Evolutionary conservation across 108 stramenopile species (phyloP), one percentile per base, ranked within the genome.

Genomic region (Pseudonitzschia multistriata): DNA sequence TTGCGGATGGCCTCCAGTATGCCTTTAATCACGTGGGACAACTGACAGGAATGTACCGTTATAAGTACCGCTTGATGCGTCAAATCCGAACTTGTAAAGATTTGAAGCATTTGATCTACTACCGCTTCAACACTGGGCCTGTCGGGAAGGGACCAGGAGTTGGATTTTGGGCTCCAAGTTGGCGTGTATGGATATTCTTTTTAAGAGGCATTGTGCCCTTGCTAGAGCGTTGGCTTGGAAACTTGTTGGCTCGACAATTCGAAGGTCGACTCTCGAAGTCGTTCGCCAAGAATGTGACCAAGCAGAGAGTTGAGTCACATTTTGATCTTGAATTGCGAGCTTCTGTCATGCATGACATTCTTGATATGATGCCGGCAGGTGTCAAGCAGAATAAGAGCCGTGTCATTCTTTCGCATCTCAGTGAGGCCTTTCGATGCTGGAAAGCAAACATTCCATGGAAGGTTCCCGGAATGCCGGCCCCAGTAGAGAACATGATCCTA

Each of bases 361-460:
- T 99, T 30, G 99, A 99, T 79, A 98, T 98, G 98, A 99, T 99
- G 99, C 99, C 99, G 2, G 95, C 98, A 60, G 98, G 98, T 67
- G 94, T 99, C 25, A 96, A 96, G 72, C 97, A 97, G 78, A 99
- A 98, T 83, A 99, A 99, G 83, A 88, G 91, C 42, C 82, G 98
- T 24, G 96, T 96, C 31, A 98, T 99, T 77, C 79, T 99, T 22
- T 93, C 92, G 70, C 99, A 99, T 81, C 75, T 99, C 69, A 87
- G 85, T 70, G 99, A 99, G 77, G 98, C 97, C 8, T 99, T 98
- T 79, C 83, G 99, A 19, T 98, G 99, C 80, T 99, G 97, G 97
- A 99, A 99, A 84, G 97, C 98, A 40, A 99, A 99, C 77, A 97
- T 98, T 85, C 97, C 97, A 1, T 99, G 98, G 98, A 98, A 98